Evolutionary conservation across 331 rosid genomes (phyloP), one percentile per base, ranked within the genome.

Genomic region (Malus hybrid): DNA sequence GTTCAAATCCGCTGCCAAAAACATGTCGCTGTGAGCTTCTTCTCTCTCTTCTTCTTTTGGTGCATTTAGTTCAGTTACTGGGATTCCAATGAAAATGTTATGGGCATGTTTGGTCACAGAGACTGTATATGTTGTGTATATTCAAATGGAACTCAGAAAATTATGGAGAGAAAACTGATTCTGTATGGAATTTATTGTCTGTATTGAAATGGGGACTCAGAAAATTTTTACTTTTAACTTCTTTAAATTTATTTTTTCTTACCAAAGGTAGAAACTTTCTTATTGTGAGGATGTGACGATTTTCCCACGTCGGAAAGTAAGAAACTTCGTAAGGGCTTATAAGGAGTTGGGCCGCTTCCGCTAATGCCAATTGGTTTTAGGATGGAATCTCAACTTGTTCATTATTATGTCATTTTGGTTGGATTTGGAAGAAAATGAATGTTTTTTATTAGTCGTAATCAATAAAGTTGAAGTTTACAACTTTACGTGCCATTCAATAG

Each of bases 1-100:
- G 98, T 91, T 65, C 81, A 86, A 29, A 84, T 94, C 81, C 87
- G 84, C 60, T 94, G 98, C 65, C 88, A 83, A 29, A 90, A 84
- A 83, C 78, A 86, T 73, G 72, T 76, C 48, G 88, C 86, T 63
- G 98, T 94, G 84, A 90, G 91, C 79, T 78, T 75, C 19, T 69
- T 73, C 12, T 71, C 46, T 48, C 70, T 67, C 13, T 33, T 73
- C 16, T 24, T 10, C n/a, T 61, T 39, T 60, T 65, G 2, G 16
- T 33, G 15, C 12, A 70, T 22, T 52, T 65, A 5, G n/a, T 7
- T 71, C 44, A 9, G 59, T 29, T 7, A 66, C 29, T 8, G 60
- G 9, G 24, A 54, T 54, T 54, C 20, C 9, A 54, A 54, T 5
- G 60, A 54, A 18, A 16, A 54, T 18, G 20, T 54, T 54, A 18